Conservation (phyloP, 2,329 filamentous ascomycete species). For the Tolypocladium paradoxum region DNA sequence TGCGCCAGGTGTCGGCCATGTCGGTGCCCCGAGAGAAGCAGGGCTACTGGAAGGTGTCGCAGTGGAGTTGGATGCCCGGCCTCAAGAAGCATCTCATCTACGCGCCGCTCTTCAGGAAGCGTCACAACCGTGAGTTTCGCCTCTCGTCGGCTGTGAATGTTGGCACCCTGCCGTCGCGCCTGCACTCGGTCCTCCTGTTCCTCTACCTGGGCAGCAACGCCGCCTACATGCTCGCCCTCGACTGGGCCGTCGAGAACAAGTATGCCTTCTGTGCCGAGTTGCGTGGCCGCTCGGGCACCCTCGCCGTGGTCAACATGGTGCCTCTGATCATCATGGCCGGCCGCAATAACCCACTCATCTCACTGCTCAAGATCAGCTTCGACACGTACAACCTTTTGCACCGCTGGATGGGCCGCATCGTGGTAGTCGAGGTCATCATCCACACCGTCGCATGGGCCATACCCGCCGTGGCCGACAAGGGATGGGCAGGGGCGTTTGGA, state of each 20-base stretch:
- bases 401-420: slow-evolving; percentile 67
- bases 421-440: slow-evolving; percentile 54
- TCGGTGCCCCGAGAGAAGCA: slow-evolving; percentile 39
- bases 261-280: slow-evolving; percentile 68
- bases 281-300: slow-evolving; percentile 72
- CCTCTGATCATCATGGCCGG: slow-evolving; percentile 81
- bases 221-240: slow-evolving; percentile 49
- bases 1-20: slow-evolving; percentile 52
- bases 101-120: slow-evolving; percentile 52
- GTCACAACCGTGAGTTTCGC: slow-evolving; percentile 57
- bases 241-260: slow-evolving; percentile 46
- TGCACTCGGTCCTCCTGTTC: slow-evolving; percentile 47
- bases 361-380: slow-evolving; percentile 75
- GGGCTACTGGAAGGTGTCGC: slow-evolving; percentile 46
- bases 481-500: slow-evolving; percentile 45
- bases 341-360: slow-evolving; percentile 87
- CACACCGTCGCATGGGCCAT: slow-evolving; percentile 67
- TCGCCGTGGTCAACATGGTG: slow-evolving; percentile 84
- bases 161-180: slow-evolving; percentile 53
- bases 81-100: slow-evolving; percentile 51
- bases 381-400: slow-evolving; percentile 80
- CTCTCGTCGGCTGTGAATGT: slow-evolving; percentile 49
- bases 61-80: slow-evolving; percentile 49
- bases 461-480: slow-evolving; percentile 56
- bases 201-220: slow-evolving; percentile 51